Base-by-base conservation (phyloP, 2,329 filamentous ascomycete genomes). In the Penicillium sp. region DNA sequence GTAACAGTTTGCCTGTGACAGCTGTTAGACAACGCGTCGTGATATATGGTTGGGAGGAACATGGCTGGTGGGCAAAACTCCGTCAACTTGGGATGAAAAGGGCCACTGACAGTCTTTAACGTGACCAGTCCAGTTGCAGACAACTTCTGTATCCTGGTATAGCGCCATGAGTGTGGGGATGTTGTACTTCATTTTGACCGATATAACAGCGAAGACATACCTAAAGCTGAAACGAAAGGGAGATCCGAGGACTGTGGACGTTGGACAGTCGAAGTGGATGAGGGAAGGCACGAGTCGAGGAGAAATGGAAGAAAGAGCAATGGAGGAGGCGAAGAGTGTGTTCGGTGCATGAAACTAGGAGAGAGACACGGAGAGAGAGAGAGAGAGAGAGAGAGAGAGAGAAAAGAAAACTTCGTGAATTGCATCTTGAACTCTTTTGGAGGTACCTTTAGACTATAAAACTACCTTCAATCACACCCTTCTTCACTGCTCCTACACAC, bases 401-500 rank as follows among this genome's bases (percentile, higher is more conserved):
- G 18, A 36, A 36, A n/a, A n/a, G n/a, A n/a, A n/a, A n/a, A n/a
- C n/a, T n/a, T n/a, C n/a, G n/a, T n/a, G n/a, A n/a, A n/a, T n/a
- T n/a, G n/a, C n/a, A n/a, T n/a, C n/a, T n/a, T n/a, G n/a, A n/a
- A n/a, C n/a, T n/a, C n/a, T n/a, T n/a, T n/a, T n/a, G n/a, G n/a
- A n/a, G n/a, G n/a, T n/a, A n/a, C n/a, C n/a, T n/a, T n/a, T n/a
- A n/a, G n/a, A n/a, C n/a, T n/a, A n/a, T n/a, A n/a, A n/a, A n/a
- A 28, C 24, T 10, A 28, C 24, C 5, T 28, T 10, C 24, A 10
- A 28, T 28, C 24, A 28, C 5, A 28, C 24, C 5, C 24, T 5
- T 10, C 24, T 28, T 28, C 24, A 28, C 24, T 28, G 24, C 6
- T 11, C 13, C 76, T 64, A 84, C 44, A 84, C 76, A 58, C 75